Evolutionary conservation across 2,329 filamentous ascomycete genomes (phyloP).

Genomic region (Neospermospora avenae): DNA sequence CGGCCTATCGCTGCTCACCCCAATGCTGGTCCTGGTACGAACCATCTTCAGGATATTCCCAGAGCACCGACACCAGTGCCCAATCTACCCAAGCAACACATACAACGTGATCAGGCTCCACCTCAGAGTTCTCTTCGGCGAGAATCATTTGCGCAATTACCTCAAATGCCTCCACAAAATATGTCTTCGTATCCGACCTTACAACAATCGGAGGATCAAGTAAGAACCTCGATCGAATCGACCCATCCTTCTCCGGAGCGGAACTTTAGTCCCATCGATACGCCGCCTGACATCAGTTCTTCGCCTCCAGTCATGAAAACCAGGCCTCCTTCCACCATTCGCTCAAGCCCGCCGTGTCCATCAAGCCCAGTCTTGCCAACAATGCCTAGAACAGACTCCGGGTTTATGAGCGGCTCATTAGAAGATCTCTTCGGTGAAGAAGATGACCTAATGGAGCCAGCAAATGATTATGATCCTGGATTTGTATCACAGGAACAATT

Average conservation of each 20-base stretch:
- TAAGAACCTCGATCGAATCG: constrained; percentile 40
- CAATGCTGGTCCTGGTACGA: constrained; percentile 40
- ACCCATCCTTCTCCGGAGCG: constrained; percentile 48
- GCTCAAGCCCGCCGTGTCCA: constrained; percentile 76
- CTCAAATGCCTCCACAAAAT: constrained; percentile 33
- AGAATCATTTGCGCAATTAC: constrained; percentile 55
- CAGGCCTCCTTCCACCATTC: constrained; percentile 49
- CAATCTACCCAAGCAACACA: constrained; percentile 38
- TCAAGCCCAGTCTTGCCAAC: constrained; percentile 59
- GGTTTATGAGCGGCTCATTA: constrained; percentile 78
- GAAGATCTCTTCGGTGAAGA: constrained; percentile 59
- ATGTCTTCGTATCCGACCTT: constrained; percentile 40
- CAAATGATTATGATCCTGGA: constrained; percentile 38
- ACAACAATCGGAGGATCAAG: constrained; percentile 34
- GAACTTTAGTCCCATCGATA: constrained; percentile 53
- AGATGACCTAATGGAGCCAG: constrained; percentile 33
- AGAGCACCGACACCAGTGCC: constrained; percentile 76
- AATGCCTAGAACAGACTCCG: constrained; percentile 63
- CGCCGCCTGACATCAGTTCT: constrained; percentile 80
- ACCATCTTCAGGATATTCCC: constrained; percentile 67
- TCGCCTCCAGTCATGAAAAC: constrained; percentile 79
- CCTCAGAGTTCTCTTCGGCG: constrained; percentile 54
- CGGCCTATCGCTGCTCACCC: constrained; percentile 62
- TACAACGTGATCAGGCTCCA: constrained; percentile 17
- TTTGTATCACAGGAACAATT: constrained; percentile 30